Conservation (phyloP, 768 basidiomycete genomes). For the Rhizopogon sp. region DNA sequence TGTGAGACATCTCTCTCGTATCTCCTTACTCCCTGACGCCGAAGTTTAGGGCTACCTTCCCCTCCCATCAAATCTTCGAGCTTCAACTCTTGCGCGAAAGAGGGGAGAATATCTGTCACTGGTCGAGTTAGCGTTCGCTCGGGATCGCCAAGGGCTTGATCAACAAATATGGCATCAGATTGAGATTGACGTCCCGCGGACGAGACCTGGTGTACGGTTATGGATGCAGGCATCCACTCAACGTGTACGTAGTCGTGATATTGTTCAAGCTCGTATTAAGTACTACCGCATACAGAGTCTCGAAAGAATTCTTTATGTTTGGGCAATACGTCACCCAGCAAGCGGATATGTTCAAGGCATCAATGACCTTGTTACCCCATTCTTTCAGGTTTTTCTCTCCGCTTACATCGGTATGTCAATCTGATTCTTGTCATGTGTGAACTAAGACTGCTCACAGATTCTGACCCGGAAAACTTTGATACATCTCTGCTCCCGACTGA, state of each 20-base stretch:
- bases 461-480: slow-evolving; percentile 88
- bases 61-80: slow-evolving; percentile 69
- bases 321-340: slow-evolving; percentile 98
- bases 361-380: slow-evolving; percentile 96
- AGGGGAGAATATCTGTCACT: slow-evolving; percentile 88
- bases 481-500: slow-evolving; percentile 64
- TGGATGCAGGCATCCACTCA: slow-evolving; percentile 94
- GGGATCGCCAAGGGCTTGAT: slow-evolving; percentile 81
- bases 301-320: slow-evolving; percentile 94
- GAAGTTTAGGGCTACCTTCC: slow-evolving; percentile 84
- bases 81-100: slow-evolving; percentile 79
- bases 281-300: slow-evolving; percentile 56
- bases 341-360: slow-evolving; percentile 99
- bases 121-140: slow-evolving; percentile 84
- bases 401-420: slow-evolving; percentile 78
- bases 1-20: slow-evolving; percentile 38
- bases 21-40: slow-evolving; percentile 5
- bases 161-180: slow-evolving; percentile 99
- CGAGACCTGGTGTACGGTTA: slow-evolving; percentile 81
- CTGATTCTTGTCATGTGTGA: not conserved
- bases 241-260: slow-evolving; percentile 49
- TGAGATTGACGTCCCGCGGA: slow-evolving; percentile 95
- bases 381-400: slow-evolving; percentile 95
- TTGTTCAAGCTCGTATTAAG: not conserved
- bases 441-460: slow-evolving; percentile 46